Evolutionary conservation across 2,329 filamentous ascomycete species (phyloP), one percentile per base, ranked within the genome.

Genomic region (Colletotrichum cuscutae): DNA sequence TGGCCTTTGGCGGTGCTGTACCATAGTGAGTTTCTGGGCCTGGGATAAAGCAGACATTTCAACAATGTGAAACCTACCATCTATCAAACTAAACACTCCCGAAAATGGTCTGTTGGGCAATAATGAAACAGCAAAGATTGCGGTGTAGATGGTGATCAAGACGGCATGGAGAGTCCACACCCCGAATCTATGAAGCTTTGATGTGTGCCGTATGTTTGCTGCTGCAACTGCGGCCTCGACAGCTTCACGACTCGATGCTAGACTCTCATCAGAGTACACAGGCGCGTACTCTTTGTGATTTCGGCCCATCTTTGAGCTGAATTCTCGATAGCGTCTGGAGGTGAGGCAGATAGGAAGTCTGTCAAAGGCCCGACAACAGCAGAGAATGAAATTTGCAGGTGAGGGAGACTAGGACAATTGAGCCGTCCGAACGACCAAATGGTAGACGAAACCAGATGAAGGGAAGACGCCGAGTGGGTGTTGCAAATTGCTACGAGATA

Each of bases 71-170:
- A 4, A 30, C 61, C 22, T 30, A 73, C 71, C 71, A 30, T 73
- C 71, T 11, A 73, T 12, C n/a, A 72, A 12, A n/a, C 68, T 56
- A 6, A 73, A 73, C 2, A 68, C 68, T 1, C 68, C 67, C 2
- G 30, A 42, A 1, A 9, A 24, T 15, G 26, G 7, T n/a, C 32
- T 67, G 30, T 28, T 54, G 9, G 13, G 11, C 12, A 28, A 6
- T 35, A 60, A 30, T 3, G 62, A 67, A 19, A 68, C 5, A 13
- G 59, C 2, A 22, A 73, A 73, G 1, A 72, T 46, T 4, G 30
- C 32, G 15, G 71, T 72, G 53, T 73, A 73, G 7, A 56, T 19
- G 30, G 32, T 37, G 2, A 73, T 49, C 2, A 73, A 37, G 15
- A 32, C 11, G n/a, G 30, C 52, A 61, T 73, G 71, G 13, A 73